Evolutionary conservation across 225 moss, liverwort and hornwort species (phyloP), one percentile per base, ranked within the genome.

Genomic region (Ulota crispa): DNA sequence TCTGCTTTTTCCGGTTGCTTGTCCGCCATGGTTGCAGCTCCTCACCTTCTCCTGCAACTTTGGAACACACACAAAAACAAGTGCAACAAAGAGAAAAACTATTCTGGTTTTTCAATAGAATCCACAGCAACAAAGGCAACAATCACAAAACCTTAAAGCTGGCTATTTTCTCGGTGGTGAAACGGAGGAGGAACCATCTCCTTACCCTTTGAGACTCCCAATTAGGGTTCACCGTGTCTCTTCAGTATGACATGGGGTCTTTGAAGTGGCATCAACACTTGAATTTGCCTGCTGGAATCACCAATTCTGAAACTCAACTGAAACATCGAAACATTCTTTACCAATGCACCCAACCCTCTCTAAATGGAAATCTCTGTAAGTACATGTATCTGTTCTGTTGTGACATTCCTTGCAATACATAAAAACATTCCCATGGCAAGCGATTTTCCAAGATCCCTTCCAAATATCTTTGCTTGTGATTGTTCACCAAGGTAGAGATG

Each of bases 181-280:
- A 75, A 69, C 32, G 11, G 19, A 67, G 67, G 67, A 72, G 14
- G 66, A 37, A 45, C 20, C 53, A 54, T 28, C 15, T 39, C 37
- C 81, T 78, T 81, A 42, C 81, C 87, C 45, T 84, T 82, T 87
- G 50, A 82, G 59, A 45, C 81, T 68, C 55, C 43, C 43, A 77
- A 30, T 69, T 78, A 64, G 59, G 65, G 32, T 52, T 84, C 45
- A 31, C 41, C 6, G 75, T 50, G 84, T 65, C 81, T 60, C 78
- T 87, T 82, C 72, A 42, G 0, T 63, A 18, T n/a, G 68, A 75
- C 55, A 72, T 14, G 45, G 37, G 27, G 63, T 42, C 65, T 26
- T 24, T 72, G 6, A 72, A 65, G 19, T 72, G 37, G 11, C 61
- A 81, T 50, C 11, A 52, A 27, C 53, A 30, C 70, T 76, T 75